phyloP scores from a whole-genome alignment of 2,329 filamentous ascomycete genomes.

The Aspergillus melleus region DNA sequence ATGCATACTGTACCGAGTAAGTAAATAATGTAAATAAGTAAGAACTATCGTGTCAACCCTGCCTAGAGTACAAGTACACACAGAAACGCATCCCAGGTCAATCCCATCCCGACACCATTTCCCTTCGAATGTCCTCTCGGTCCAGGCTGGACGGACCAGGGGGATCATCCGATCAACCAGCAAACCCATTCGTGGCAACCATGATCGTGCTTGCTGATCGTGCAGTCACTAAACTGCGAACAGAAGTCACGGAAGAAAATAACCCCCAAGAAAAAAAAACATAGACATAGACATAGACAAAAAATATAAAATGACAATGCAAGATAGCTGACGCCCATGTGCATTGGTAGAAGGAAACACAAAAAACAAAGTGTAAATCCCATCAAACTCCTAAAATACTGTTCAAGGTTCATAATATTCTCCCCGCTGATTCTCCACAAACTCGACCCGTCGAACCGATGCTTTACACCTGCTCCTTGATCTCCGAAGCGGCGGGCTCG shows the following conservation, averaged over 20 bases:
- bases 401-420: background rate
- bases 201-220: too few species aligned
- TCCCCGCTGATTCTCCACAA: background rate
- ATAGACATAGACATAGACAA: too few species aligned
- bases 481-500: slow-evolving; percentile 23
- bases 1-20: too few species aligned
- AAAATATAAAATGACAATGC: background rate
- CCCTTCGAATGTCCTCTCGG: slow-evolving; percentile 1
- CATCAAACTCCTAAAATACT: background rate
- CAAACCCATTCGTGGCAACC: too few species aligned
- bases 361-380: background rate
- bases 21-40: background rate
- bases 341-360: background rate
- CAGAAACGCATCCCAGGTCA: background rate
- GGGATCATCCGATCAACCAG: too few species aligned
- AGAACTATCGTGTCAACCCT: background rate
- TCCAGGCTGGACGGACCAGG: too few species aligned
- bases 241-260: too few species aligned
- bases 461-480: slow-evolving; percentile 15
- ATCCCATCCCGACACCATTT: background rate
- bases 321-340: background rate
- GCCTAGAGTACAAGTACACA: slow-evolving; percentile 8
- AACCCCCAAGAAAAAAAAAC: too few species aligned
- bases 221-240: too few species aligned
- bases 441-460: too few species aligned